Conservation (phyloP, 441 rosid genomes). For the Jatropha multifida region DNA sequence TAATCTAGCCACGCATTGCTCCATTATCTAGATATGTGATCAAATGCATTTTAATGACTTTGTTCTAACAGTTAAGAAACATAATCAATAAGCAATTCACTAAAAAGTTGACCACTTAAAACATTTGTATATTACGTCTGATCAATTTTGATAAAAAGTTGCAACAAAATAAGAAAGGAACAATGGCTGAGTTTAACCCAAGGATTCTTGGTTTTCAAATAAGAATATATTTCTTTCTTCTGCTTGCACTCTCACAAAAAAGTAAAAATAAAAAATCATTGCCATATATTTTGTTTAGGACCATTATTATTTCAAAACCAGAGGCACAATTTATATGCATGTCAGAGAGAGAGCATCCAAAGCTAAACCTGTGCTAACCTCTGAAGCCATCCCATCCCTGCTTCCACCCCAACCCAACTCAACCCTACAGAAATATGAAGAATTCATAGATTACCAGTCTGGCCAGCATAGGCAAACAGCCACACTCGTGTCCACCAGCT, state of each 20-base stretch:
- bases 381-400: too few species aligned
- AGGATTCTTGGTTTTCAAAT: not conserved
- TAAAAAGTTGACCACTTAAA: not conserved
- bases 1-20: slow-evolving; percentile 87
- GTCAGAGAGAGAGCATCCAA: not conserved
- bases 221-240: not conserved
- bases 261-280: not conserved
- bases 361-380: not conserved
- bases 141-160: slow-evolving; percentile 4
- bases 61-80: not conserved
- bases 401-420: not conserved
- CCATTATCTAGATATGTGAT: slow-evolving; percentile 63
- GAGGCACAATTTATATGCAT: not conserved
- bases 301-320: not conserved
- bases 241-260: not conserved
- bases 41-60: slow-evolving; percentile 14
- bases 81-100: not conserved
- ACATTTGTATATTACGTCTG: not conserved
- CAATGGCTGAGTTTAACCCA: not conserved
- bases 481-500: slow-evolving; percentile 92
- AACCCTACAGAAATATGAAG: not conserved
- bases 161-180: not conserved
- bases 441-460: slow-evolving; percentile 59
- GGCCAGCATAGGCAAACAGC: slow-evolving; percentile 74
- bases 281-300: not conserved